Evolutionary conservation across 176 grass and related monocot genomes (phyloP), one percentile per base, ranked within the genome.

Genomic region (Carex pumila): DNA sequence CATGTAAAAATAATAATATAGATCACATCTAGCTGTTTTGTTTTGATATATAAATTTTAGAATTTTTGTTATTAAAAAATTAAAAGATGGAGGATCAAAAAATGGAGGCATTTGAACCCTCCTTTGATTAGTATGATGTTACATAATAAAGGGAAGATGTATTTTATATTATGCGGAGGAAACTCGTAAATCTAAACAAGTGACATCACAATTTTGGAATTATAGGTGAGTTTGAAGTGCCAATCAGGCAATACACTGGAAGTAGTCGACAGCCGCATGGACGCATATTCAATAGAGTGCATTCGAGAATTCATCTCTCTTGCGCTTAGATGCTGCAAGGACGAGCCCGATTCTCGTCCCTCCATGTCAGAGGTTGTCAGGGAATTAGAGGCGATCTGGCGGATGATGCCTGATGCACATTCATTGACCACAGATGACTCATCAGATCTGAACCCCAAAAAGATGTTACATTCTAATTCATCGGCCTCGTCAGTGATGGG

Each of bases 311-410:
- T 95, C 71, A 47, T 85, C 37, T 89, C 87, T 7, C 88, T 99
- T n/a, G 96, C 96, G 47, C 54, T 92, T 41, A 86, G 64, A 74
- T 99, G 96, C 55, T 99, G 96, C 88, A 13, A 2, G 12, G 90
- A 94, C 18, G 91, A 99, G 66, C 85, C 89, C 1, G 93, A 99
- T 41, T 82, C 4, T 34, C 92, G 96, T 80, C 93, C 96, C 47
- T 99, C 80, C 76, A 95, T 99, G 89, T 76, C 85, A 17, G 93
- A 99, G 31, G 84, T 99, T 5, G 96, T 89, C 12, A 84, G 88
- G 32, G 93, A 99, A 77, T 89, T 99, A 2, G 96, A 99, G 30
- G 76, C 52, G 61, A 95, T 99, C 66, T 61, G 62, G 61, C 65
- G 49, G 30, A 87, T 91, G 88, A 81, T 90, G 71, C 82, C 88